These are phyloP conservation scores for Westerdykella aurantiaca DNA, from an alignment of 2,329 filamentous ascomycete genomes.

Conservation along the genomic window DNA sequence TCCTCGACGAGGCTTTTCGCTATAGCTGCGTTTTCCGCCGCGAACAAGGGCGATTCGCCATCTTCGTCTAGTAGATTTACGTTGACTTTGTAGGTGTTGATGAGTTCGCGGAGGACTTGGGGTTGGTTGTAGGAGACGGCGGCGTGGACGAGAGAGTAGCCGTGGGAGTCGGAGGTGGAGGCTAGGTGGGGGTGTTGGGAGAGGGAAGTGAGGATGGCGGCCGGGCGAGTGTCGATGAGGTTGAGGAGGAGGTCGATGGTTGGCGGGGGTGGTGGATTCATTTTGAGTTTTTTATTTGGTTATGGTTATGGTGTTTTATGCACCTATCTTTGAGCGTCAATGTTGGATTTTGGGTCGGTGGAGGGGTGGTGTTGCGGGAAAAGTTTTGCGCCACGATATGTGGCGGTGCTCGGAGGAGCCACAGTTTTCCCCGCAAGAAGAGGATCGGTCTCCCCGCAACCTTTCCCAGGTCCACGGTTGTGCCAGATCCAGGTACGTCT, in stretches of 20 bases:
- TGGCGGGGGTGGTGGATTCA: conserved; percentile 23
- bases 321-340: conserved; percentile 17
- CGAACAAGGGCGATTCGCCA: conserved; percentile 88
- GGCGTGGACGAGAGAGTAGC: conserved; percentile 90
- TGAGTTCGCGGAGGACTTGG: conserved; percentile 67
- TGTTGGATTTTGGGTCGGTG: not conserved
- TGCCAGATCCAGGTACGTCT: no score
- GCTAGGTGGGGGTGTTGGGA: conserved; percentile 70
- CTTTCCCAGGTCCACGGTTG: no score
- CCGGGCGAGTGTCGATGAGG: conserved; percentile 72
- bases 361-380: not conserved
- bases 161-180: conserved; percentile 75
- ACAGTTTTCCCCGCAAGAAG: not conserved
- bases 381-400: not conserved
- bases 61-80: conserved; percentile 85
- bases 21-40: conserved; percentile 74
- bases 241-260: conserved; percentile 46
- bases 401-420: not conserved
- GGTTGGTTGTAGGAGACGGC: conserved; percentile 88
- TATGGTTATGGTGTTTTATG: conserved; percentile 4
- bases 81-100: conserved; percentile 70
- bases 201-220: conserved; percentile 68
- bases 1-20: conserved; percentile 79
- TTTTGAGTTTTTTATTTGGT: not conserved
- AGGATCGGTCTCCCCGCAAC: no score